Conservation (phyloP, 257 asterid species). For the Oldenlandia corymbosa region DNA sequence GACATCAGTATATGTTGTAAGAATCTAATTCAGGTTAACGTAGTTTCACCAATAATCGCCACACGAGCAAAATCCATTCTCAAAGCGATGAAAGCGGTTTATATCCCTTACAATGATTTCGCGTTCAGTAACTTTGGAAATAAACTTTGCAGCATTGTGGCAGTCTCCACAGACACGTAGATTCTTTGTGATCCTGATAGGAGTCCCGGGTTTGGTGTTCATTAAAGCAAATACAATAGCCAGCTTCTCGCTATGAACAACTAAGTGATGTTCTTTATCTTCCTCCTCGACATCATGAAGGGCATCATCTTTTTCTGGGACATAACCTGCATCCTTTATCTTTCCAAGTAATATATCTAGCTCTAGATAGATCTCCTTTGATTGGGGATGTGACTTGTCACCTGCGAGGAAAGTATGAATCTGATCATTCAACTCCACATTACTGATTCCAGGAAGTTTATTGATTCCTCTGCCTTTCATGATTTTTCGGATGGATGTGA, state of each 20-base stretch:
- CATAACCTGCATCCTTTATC: conserved; percentile 74
- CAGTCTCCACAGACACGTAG: conserved; percentile 88
- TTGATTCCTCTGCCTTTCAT: conserved; percentile 69
- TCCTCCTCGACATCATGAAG: conserved; percentile 94
- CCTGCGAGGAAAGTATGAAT: conserved; percentile 88
- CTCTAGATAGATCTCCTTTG: conserved; percentile 56
- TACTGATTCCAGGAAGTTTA: conserved; percentile 79
- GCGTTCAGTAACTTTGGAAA: conserved; percentile 63
- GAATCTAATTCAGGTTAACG: background rate
- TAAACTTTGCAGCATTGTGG: conserved; percentile 68
- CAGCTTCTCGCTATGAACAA: conserved; percentile 82
- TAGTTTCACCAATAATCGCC: conserved; percentile 80
- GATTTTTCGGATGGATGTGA: conserved; percentile 46
- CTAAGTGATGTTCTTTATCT: conserved; percentile 78
- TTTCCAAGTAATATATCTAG: conserved; percentile 60
- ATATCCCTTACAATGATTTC: conserved; percentile 70
- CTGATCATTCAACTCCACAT: conserved; percentile 49
- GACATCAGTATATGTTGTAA: too few relatives aligned
- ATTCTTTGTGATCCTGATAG: conserved; percentile 71
- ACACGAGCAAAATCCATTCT: conserved; percentile 73
- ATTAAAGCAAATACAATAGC: conserved; percentile 75
- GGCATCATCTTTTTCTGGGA: conserved; percentile 64
- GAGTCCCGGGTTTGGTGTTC: conserved; percentile 44
- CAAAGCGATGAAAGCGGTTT: conserved; percentile 77
- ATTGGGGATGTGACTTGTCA: conserved; percentile 58